Conservation (phyloP, 2,329 filamentous ascomycete genomes). For the Aquanectria penicillioides region DNA sequence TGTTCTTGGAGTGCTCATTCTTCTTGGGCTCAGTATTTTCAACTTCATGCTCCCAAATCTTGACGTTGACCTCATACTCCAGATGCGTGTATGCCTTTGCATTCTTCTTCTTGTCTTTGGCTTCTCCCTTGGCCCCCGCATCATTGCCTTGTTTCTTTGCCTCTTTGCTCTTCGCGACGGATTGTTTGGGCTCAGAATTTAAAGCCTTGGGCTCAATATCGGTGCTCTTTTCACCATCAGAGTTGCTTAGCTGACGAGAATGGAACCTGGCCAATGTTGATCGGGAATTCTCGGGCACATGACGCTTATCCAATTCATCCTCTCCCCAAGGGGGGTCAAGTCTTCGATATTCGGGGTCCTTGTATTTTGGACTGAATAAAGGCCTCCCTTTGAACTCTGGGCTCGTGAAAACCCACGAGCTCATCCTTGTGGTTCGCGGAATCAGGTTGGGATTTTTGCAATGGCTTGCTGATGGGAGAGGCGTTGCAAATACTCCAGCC, state of each 20-base stretch:
- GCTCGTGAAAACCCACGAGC: too few relatives aligned
- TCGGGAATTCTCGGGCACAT: too few relatives aligned
- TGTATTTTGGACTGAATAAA: too few relatives aligned
- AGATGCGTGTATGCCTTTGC: background rate
- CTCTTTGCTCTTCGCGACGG: background rate
- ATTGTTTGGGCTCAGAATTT: background rate
- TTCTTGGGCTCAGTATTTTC: background rate
- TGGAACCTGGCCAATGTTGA: too few relatives aligned
- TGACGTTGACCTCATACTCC: background rate
- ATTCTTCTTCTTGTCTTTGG: background rate
- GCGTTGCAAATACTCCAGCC: constrained; percentile 2
- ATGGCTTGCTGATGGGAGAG: background rate
- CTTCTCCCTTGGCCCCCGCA: background rate
- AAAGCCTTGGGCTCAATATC: too few relatives aligned
- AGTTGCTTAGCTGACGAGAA: too few relatives aligned
- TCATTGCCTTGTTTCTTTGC: background rate
- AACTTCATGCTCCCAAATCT: background rate
- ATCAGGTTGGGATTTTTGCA: background rate
- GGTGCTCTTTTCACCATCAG: too few relatives aligned
- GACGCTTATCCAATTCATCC: too few relatives aligned
- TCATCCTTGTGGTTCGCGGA: background rate
- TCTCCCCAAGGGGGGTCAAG: too few relatives aligned
- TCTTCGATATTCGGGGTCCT: too few relatives aligned
- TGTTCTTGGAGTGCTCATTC: background rate
- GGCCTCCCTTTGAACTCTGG: too few relatives aligned